A percentile compares a stretch with the other conserved stretches of the same genome.
These are phyloP conservation scores for Podila horticola DNA, from an alignment of 192 early-diverging fungal genomes.

Conservation along the genomic window DNA sequence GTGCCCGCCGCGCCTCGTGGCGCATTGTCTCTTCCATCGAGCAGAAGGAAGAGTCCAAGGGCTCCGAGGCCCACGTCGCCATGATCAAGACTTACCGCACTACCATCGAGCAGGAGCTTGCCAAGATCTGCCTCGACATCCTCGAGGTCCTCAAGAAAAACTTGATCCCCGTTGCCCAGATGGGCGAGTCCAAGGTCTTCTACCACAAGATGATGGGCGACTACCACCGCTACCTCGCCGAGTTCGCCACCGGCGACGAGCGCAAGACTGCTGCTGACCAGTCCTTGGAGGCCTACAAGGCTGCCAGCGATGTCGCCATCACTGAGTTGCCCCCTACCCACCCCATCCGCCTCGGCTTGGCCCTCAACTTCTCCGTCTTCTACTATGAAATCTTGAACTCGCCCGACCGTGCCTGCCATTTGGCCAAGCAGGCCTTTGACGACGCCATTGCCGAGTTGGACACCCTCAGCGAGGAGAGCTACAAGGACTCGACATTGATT, in stretches of 20 bases:
- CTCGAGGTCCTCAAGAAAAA: slow-evolving; percentile 88
- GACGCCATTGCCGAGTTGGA: slow-evolving; percentile 98
- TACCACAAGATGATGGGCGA: slow-evolving; percentile 99
- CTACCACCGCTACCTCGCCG: slow-evolving; percentile 98
- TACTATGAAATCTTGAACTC: slow-evolving; percentile 99
- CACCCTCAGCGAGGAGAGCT: slow-evolving; percentile 96
- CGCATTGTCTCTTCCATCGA: slow-evolving; percentile 98
- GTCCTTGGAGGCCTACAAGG: slow-evolving; percentile 94
- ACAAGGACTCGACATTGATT: slow-evolving; percentile 99
- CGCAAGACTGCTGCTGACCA: slow-evolving; percentile 82
- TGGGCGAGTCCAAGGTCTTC: slow-evolving; percentile 98
- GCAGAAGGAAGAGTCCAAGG: slow-evolving; percentile 96
- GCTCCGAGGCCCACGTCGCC: slow-evolving; percentile 86
- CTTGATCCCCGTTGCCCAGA: slow-evolving; percentile 87
- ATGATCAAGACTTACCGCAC: slow-evolving; percentile 93
- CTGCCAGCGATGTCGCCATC: slow-evolving; percentile 92
- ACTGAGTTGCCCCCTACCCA: slow-evolving; percentile 95
- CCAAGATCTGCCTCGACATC: slow-evolving; percentile 95
- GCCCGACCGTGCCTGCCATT: slow-evolving; percentile 95
- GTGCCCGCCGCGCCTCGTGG: slow-evolving; percentile 97
- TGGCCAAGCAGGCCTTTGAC: slow-evolving; percentile 93
- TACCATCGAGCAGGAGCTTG: slow-evolving; percentile 94
- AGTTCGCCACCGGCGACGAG: slow-evolving; percentile 90
- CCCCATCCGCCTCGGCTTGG: slow-evolving; percentile 94
- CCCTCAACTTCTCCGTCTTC: slow-evolving; percentile 98